Conservation (phyloP, 352 stramenopile genomes). For the Globisporangium recalcitrans region DNA sequence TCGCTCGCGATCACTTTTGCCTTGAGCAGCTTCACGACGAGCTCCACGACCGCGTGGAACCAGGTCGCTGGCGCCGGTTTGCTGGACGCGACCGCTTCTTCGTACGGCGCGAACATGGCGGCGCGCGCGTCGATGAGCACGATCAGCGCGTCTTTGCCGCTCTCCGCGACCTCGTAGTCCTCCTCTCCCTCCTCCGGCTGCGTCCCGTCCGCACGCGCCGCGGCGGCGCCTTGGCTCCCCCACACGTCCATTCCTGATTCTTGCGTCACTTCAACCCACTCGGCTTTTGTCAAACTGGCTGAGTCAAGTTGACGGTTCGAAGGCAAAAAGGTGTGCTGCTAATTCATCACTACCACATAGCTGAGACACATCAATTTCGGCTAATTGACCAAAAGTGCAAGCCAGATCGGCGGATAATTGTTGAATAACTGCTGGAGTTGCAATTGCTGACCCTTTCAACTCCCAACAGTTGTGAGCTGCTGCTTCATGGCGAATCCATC, state of each 20-base stretch:
- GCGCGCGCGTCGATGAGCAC: constrained; percentile 70
- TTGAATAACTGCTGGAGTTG: neutral
- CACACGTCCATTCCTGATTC: constrained; percentile 40
- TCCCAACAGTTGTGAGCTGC: neutral
- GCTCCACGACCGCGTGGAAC: constrained; percentile 68
- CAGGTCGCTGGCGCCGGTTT: constrained; percentile 33
- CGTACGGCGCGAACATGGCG: constrained; percentile 56
- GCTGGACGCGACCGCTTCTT: constrained; percentile 10
- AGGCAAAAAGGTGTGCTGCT: neutral
- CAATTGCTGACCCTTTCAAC: too few relatives aligned
- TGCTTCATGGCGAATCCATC: neutral
- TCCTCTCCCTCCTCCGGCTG: constrained; percentile 38
- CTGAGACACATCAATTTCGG: neutral
- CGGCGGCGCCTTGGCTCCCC: constrained; percentile 16
- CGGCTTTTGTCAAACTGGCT: neutral
- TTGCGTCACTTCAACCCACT: neutral
- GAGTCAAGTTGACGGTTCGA: neutral
- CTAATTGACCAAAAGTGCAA: neutral
- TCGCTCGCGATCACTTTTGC: constrained; percentile 75
- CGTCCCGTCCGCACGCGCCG: neutral
- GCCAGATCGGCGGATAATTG: neutral
- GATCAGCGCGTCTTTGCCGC: constrained; percentile 72
- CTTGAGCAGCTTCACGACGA: constrained; percentile 69
- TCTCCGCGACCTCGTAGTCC: constrained; percentile 49
- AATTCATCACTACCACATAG: too few relatives aligned